A percentile compares a stretch with the other conserved stretches of the same genome.
Conservation (phyloP, 2,329 filamentous ascomycete species). For the Ascochyta lentis region DNA sequence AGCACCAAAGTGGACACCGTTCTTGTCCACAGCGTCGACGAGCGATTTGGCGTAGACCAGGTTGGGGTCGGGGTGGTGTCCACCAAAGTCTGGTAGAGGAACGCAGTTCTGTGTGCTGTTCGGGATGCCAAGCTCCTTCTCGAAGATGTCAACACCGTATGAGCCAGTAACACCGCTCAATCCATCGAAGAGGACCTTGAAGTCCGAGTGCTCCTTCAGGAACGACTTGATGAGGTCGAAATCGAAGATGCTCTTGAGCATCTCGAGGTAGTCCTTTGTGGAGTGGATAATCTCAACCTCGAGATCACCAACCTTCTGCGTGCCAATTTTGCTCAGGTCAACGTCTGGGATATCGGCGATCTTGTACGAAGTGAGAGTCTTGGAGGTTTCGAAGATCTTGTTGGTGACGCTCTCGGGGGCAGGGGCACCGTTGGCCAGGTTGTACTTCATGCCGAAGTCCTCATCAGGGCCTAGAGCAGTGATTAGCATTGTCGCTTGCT, state of each 20-base stretch:
- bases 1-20: constrained; percentile 91
- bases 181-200: constrained; percentile 96
- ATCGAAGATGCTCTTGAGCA: constrained; percentile 99
- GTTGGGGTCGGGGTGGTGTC: constrained; percentile 97
- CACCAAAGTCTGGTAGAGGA: constrained; percentile 93
- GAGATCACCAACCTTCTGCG: constrained; percentile 80
- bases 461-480: constrained; percentile 74
- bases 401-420: constrained; percentile 96
- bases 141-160: constrained; percentile 94
- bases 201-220: constrained; percentile 83
- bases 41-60: constrained; percentile 95
- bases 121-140: constrained; percentile 86
- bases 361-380: constrained; percentile 90
- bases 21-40: constrained; percentile 90
- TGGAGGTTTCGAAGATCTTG: constrained; percentile 94
- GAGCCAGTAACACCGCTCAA: constrained; percentile 94
- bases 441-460: constrained; percentile 99
- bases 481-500: not conserved
- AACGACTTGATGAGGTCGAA: constrained; percentile 96
- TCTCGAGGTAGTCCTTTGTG: constrained; percentile 86
- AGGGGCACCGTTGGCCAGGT: constrained; percentile 92
- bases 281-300: constrained; percentile 97
- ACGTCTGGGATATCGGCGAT: constrained; percentile 85
- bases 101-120: constrained; percentile 88
- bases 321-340: constrained; percentile 83